Conservation (phyloP, 2,329 filamentous ascomycete species). For the Paracoccidioides lutzii region DNA sequence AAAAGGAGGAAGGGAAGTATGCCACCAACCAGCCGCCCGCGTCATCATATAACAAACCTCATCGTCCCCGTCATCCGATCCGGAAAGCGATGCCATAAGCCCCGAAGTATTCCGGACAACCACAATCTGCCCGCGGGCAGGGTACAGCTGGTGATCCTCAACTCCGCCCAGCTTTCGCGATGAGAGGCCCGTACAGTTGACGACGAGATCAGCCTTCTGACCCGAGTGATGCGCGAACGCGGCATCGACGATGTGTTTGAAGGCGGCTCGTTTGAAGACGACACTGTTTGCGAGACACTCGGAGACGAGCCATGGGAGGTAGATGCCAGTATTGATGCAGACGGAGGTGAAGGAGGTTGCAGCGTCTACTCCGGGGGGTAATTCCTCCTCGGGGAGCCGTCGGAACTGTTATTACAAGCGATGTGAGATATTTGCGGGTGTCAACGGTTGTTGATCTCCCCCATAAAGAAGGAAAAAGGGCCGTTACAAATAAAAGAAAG, state of each 20-base stretch:
- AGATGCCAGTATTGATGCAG: slow-evolving; percentile 82
- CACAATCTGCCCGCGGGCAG: slow-evolving; percentile 71
- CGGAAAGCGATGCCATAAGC: slow-evolving; percentile 56
- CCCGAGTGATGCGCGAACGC: slow-evolving; percentile 45
- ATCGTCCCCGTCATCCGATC: slow-evolving; percentile 58
- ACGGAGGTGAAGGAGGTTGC: slow-evolving; percentile 69
- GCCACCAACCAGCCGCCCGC: slow-evolving; percentile 42
- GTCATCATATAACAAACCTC: slow-evolving; percentile 75
- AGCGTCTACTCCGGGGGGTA: slow-evolving; percentile 54
- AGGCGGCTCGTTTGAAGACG: slow-evolving; percentile 47
- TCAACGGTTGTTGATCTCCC: background rate
- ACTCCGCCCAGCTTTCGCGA: slow-evolving; percentile 70
- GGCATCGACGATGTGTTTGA: slow-evolving; percentile 64
- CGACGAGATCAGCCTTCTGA: slow-evolving; percentile 49
- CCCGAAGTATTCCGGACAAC: slow-evolving; percentile 67
- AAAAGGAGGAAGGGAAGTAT: background rate
- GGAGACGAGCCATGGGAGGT: slow-evolving; percentile 72
- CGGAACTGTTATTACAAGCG: slow-evolving; percentile 39
- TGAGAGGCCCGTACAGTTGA: slow-evolving; percentile 77
- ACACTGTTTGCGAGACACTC: slow-evolving; percentile 66
- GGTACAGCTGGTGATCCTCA: slow-evolving; percentile 57
- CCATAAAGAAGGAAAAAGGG: background rate
- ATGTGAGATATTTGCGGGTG: background rate
- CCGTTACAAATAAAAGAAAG: background rate
- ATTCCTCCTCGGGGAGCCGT: slow-evolving; percentile 42